Conservation (phyloP, 345 rosid genomes). For the Acer negundo region DNA sequence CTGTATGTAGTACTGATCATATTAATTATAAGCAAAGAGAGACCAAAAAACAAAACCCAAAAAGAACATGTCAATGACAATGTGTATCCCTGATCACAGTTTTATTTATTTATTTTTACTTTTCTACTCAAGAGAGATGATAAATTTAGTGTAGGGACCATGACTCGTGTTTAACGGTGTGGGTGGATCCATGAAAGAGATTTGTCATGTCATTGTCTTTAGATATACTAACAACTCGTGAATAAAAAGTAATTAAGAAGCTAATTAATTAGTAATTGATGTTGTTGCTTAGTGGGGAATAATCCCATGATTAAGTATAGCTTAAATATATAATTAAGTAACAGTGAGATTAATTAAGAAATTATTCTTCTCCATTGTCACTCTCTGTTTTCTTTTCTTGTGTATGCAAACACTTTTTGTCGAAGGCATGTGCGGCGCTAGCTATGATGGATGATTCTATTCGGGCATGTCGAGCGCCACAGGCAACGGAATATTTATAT, state of each 20-base stretch:
- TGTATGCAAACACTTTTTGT: not conserved
- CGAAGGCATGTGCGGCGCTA: conserved; percentile 27
- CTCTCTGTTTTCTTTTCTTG: not conserved
- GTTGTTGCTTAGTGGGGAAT: conserved; percentile 29
- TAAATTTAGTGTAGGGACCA: conserved; percentile 28
- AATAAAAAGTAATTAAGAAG: conserved; percentile 12
- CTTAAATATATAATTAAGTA: not conserved
- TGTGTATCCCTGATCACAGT: conserved; percentile 24
- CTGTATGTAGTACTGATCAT: conserved; percentile 8
- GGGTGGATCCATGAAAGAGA: conserved; percentile 32
- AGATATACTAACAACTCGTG: conserved; percentile 35
- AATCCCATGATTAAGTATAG: conserved; percentile 42
- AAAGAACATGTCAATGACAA: conserved; percentile 7
- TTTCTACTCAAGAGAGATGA: conserved; percentile 2
- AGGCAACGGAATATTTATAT: conserved; percentile 13
- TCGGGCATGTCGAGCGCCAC: conserved; percentile 24
- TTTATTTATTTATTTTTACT: not conserved
- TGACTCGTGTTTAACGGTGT: conserved; percentile 38
- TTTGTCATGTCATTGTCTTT: conserved; percentile 47
- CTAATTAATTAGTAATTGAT: not conserved
- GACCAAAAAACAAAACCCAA: conserved; percentile 20
- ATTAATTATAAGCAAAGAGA: conserved; percentile 15
- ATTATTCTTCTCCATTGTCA: conserved; percentile 26
- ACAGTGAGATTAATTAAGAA: not conserved
- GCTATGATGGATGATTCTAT: conserved; percentile 16